Base-by-base conservation (phyloP, 805 yeast species). In the Pichia pseudocactophila region DNA sequence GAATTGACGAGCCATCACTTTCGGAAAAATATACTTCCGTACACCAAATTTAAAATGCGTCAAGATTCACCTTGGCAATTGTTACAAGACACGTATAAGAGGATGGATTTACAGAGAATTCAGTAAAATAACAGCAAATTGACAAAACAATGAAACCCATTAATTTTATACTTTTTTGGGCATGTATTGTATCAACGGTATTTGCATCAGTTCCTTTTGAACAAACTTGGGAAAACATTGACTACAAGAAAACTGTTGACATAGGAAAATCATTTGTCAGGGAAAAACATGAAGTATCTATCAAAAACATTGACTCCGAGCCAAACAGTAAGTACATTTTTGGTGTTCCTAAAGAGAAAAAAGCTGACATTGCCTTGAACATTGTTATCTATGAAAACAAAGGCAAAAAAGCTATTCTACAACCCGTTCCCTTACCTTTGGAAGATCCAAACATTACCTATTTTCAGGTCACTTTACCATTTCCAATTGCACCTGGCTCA, bases 401-500 rank as follows among this genome's bases (percentile, higher is more conserved):
- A n/a, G 42, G 47, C 3, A 43, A 47, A 12, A 36, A 45, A 17
- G 50, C 58, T 4, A 49, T 59, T 25, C 43, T 64, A 17, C 36
- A 42, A 12, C 46, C 58, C 3, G 19, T 30, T 7, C 19, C 19
- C 13, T 11, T 45, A n/a, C 42, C 37, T 9, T 18, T 31, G 6
- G 38, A 50, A 9, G 52, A 50, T 26, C 47, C 41, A 8, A 48
- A 45, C 10, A 51, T 54, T 66, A 40, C 58, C 56, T 72, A 67
- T 55, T 79, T 73, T 58, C 60, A 64, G 44, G 47, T 86, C 26
- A 58, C 55, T 30, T 64, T 88, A 39, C 83, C 85, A 11, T 66
- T 68, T 36, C 83, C 92, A 32, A 64, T 89, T 42, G 72, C 81
- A 9, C 84, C 94, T 22, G 75, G 77, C 30, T 70, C 78, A 19